Evolutionary conservation across 2,329 filamentous ascomycete genomes (phyloP).

Genomic region (Colletotrichum sp.): DNA sequence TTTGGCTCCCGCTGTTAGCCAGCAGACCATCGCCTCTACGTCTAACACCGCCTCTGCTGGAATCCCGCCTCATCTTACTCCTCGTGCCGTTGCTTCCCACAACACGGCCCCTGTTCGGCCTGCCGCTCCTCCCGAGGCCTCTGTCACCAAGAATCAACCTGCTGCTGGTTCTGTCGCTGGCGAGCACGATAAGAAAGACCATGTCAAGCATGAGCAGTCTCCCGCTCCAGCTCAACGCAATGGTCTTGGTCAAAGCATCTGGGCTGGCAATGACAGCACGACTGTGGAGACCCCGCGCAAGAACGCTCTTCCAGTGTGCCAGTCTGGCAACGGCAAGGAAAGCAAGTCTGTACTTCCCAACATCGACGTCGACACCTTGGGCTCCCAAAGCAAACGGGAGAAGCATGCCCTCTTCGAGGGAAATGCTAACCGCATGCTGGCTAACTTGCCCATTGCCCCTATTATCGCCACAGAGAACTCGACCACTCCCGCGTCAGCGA

Average conservation of each 20-base stretch:
- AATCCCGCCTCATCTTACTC: not conserved
- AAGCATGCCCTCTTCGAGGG: not conserved
- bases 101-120: not conserved
- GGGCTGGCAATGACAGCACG: not conserved
- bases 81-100: not conserved
- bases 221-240: not conserved
- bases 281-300: not conserved
- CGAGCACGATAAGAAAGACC: not conserved
- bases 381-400: not conserved
- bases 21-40: not conserved
- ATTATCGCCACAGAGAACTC: not conserved
- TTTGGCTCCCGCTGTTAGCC: not conserved
- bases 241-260: not conserved
- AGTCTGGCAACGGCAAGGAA: not conserved
- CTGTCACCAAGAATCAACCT: not conserved
- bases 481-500: not conserved
- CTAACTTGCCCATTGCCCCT: not conserved
- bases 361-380: not conserved
- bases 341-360: not conserved
- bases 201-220: not conserved
- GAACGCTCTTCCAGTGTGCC: not conserved
- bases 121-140: not conserved
- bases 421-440: not conserved
- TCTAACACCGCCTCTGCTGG: not conserved
- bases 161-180: not conserved